Evolutionary conservation across 176 grass and related monocot genomes (phyloP), one percentile per base, ranked within the genome.

Genomic region (Ensete glaucum): DNA sequence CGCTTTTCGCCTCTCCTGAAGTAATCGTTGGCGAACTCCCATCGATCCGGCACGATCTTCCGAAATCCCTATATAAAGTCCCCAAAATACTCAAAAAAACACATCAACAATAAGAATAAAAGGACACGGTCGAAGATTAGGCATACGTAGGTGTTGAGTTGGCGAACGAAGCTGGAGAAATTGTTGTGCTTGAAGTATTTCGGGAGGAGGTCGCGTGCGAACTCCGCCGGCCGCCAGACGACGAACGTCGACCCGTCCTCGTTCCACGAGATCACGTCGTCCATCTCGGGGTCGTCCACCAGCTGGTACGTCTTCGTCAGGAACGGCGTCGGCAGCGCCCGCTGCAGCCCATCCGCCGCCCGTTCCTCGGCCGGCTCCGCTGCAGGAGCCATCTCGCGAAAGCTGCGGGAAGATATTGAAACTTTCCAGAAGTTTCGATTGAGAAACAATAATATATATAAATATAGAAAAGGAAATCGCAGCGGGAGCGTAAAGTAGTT

Each of bases 151-250:
- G 90, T 99, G 76, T 99, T 99, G 78, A 99, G 90, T 74, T 99
- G 95, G 9, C 95, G 88, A 17, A 99, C 90, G 73, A 99, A 99
- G 80, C 90, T 94, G 82, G 95, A 99, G 88, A 99, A 99, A 54
- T 99, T 99, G 52, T 94, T 99, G 82, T 99, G 95, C 90, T 99
- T 99, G 90, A 99, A 99, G 78, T 91, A 91, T 66, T 89, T 93
- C 0, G 95, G 95, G 2, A 99, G 88, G 64, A 99, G 84, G 81
- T 99, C 95, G 4, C 90, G 76, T 1, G 95, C 90, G 78, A 96
- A 96, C 82, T 97, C 93, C 0, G 88, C 88, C 1, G 90, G 93
- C 0, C 93, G 83, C 90, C 93, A 93, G 17, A 97, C 93, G 15
- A 97, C 65, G 81, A 97, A 97, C 49, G 90, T 79, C 19, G 90